These are phyloP conservation scores for Boletellus ananas DNA, from an alignment of 768 basidiomycete species.

Conservation along the genomic window DNA sequence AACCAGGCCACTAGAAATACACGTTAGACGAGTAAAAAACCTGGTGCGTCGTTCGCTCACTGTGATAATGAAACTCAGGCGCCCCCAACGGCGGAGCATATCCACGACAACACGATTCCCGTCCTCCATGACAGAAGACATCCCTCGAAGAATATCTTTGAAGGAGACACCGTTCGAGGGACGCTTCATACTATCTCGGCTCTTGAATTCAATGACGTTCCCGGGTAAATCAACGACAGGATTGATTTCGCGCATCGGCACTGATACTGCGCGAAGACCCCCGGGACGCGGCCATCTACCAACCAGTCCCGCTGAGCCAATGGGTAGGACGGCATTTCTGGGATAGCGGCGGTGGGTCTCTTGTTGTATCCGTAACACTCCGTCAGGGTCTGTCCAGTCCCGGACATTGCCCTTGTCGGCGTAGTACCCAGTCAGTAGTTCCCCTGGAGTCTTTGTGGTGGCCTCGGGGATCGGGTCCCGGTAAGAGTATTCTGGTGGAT, in stretches of 20 bases:
- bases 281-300: background rate
- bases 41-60: background rate
- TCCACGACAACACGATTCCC: background rate
- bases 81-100: background rate
- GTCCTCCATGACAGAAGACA: background rate
- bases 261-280: background rate
- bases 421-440: conserved; percentile 2
- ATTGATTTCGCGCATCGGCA: background rate
- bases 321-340: background rate
- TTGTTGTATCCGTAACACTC: background rate
- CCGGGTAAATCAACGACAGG: background rate
- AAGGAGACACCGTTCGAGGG: background rate
- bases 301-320: background rate
- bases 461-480: background rate
- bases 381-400: background rate
- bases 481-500: background rate
- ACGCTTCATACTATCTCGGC: background rate
- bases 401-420: background rate
- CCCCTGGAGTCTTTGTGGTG: background rate
- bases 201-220: conserved; percentile 2
- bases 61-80: background rate
- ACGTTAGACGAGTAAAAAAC: background rate
- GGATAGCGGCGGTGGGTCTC: background rate
- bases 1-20: background rate
- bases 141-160: background rate